Percentiles rank a stretch among this genome's conserved stretches.
These are phyloP conservation scores for Eucalyptus curtisii DNA, from an alignment of 345 rosid species.

Conservation along the genomic window DNA sequence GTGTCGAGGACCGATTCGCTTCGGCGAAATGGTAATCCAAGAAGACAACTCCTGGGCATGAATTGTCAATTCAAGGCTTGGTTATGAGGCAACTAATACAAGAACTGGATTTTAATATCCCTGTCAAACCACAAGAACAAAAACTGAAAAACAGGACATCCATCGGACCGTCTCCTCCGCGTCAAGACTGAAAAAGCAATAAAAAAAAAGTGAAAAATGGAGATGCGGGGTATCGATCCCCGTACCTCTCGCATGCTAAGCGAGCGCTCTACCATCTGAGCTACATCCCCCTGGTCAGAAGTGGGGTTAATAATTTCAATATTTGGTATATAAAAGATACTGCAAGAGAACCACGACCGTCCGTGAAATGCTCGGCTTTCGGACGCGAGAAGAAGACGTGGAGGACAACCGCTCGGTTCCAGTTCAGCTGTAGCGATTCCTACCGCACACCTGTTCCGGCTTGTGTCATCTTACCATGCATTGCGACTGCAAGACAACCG, in stretches of 20 bases:
- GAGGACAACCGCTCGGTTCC: background rate
- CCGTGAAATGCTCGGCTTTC: background rate
- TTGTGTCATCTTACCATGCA: background rate
- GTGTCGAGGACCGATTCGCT: background rate
- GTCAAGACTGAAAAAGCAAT: background rate
- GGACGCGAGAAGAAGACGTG: background rate
- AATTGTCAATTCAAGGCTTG: background rate
- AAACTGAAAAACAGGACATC: background rate
- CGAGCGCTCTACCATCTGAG: constrained; percentile 75
- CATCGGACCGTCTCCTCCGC: background rate
- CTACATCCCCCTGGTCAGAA: constrained; percentile 27
- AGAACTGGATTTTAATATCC: background rate
- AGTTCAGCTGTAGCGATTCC: background rate
- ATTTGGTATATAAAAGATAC: rapidly evolving
- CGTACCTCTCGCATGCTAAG: constrained; percentile 61
- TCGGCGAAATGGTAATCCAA: background rate
- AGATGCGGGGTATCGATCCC: constrained; percentile 50
- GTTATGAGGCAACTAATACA: background rate
- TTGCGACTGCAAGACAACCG: background rate
- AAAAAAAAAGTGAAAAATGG: background rate
- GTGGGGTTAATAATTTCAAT: rapidly evolving
- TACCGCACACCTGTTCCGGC: background rate
- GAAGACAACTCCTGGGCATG: background rate
- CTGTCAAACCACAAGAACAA: background rate
- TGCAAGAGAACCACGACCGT: background rate